Evolutionary conservation across 148 eudicot genomes (phyloP), one percentile per base, ranked within the genome.

Genomic region (Persicaria maculosa): DNA sequence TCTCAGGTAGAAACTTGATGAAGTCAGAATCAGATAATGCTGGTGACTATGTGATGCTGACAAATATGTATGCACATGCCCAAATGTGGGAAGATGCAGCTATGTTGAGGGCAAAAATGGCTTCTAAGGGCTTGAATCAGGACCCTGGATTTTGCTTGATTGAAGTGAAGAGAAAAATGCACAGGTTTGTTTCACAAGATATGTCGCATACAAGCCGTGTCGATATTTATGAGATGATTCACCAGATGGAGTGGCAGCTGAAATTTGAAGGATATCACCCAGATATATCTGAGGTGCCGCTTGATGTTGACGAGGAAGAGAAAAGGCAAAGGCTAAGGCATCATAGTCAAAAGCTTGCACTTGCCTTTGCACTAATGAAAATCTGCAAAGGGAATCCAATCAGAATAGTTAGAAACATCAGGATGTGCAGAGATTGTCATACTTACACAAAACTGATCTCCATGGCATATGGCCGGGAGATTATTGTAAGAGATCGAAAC

Each of bases 231-330:
- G 93, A 89, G 75, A 87, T 79, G 89, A 73, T 89, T 47, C 80
- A 79, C 74, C 90, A 89, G 71, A 89, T 89, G 86, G 93, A 89
- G 67, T 87, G 93, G 93, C 93, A 89, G 79, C 65, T 89, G 76
- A 87, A 75, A 67, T 89, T 89, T 77, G 90, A 87, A 77, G 93
- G 93, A 50, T 89, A 89, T 76, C 19, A 65, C 0, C 79, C 90
- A 36, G 90, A 89, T 67, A 79, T 74, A 52, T 89, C 87, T 45
- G 80, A 79, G 53, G 83, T 89, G 43, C 44, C 80, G 72, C 80
- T 83, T 36, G 80, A 84, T 74, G 84, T 84, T 36, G 85, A 82
- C 48, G 89, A 77, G 62, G 89, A 84, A 36, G 91, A 87, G 71
- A 89, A 89, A 79, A 81, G 76, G 53, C 59, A 87, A 62, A 82